Conservation (phyloP, 192 early-diverging fungal species). For the Coemansia sp. region DNA sequence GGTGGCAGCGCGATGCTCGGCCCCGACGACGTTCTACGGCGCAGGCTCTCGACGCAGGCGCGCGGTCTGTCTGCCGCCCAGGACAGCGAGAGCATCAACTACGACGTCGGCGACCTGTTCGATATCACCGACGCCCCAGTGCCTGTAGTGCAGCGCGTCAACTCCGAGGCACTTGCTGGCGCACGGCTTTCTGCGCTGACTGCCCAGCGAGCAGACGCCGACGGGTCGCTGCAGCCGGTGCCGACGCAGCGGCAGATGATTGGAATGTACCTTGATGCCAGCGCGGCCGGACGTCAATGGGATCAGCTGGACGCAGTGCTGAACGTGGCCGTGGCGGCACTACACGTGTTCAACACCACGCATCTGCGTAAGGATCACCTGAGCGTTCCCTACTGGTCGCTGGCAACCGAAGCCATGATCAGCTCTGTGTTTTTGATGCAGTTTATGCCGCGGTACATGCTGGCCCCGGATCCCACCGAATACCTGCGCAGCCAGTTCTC, state of each 20-base stretch:
- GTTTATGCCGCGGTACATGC: conserved; percentile 60
- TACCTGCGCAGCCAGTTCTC: conserved; percentile 54
- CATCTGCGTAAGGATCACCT: conserved; percentile 32
- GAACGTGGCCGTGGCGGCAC: conserved; percentile 44
- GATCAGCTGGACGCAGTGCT: conserved; percentile 58
- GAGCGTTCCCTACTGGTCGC: conserved; percentile 51
- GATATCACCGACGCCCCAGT: conserved; percentile 16
- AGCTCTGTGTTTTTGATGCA: conserved; percentile 54
- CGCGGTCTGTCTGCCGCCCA: conserved; percentile 1
- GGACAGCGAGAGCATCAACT: conserved; percentile 34
- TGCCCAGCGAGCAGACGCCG: conserved; percentile 28
- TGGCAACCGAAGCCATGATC: conserved; percentile 46
- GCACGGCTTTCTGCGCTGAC: conserved; percentile 35
- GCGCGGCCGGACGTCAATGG: conserved; percentile 55
- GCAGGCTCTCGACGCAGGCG: conserved; percentile 9
- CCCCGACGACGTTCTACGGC: conserved; percentile 2
- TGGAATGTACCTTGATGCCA: conserved; percentile 53
- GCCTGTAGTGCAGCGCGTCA: conserved; percentile 18
- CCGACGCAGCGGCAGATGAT: conserved; percentile 52
- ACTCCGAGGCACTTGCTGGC: conserved; percentile 19
- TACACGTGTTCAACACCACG: conserved; percentile 58
- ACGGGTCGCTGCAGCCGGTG: conserved; percentile 30
- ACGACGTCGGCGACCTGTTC: conserved; percentile 43
- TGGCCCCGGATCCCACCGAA: conserved; percentile 56
- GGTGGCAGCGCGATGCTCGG: conserved; percentile 7